Evolutionary conservation across 768 basidiomycete genomes (phyloP), one percentile per base, ranked within the genome.

Genomic region (Panaeolus papilionaceus): DNA sequence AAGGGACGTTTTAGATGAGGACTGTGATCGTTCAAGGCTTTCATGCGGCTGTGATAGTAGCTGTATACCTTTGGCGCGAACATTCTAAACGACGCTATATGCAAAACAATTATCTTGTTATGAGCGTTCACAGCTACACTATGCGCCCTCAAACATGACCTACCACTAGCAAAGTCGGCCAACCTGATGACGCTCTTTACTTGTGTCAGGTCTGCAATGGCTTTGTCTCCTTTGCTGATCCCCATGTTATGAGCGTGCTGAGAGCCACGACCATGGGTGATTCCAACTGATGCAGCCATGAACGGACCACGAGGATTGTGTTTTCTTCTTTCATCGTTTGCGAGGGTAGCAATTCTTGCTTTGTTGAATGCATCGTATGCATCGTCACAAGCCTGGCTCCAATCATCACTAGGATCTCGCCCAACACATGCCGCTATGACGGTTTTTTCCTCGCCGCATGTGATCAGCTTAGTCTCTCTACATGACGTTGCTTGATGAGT

Each of bases 41-140:
- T 20, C 44, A 65, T 28, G 12, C 20, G 2, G 14, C 4, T 38
- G 20, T 65, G 38, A 38, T 65, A 65, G 18, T 65, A 38, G 5
- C 8, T 11, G 37, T 47, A 65, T 6, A 65, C 2, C 18, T 39
- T 49, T 9, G 64, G 64, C 2, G 64, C 40, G 26, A 42, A 64
- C 42, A 45, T 37, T 2, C 47, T 20, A 42, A 64, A 64, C 5
- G 63, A 42, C 2, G 42, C 42, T 64, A 11, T 1, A 54, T 18
- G 33, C 4, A 10, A 54, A 8, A 11, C 23, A 38, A n/a, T 49
- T n/a, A 3, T 45, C 38, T 39, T 39, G 4, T 39, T 39, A 39
- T 39, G 6, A 39, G 38, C 6, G 38, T 39, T 39, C 6, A 39
- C 5, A 5, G 38, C 38, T 39, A 5, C 38, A 5, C 11, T 5